phyloP scores from a whole-genome alignment of 179 eudicot species.

The Actinidia chinensis region DNA sequence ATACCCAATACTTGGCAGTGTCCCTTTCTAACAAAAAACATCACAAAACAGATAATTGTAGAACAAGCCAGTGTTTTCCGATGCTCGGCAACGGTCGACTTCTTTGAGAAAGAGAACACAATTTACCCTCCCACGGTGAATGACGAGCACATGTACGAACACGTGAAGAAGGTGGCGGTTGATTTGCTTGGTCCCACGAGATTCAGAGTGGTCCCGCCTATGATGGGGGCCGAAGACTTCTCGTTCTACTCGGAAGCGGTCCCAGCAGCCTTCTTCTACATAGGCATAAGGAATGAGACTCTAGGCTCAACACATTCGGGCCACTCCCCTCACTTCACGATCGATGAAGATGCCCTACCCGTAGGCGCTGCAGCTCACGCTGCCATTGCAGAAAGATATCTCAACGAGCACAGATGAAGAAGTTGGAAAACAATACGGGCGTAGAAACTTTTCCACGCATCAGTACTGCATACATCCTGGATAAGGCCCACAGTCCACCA shows the following conservation, averaged over 20 bases:
- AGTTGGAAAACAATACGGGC: not conserved
- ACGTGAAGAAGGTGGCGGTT: slow-evolving; percentile 46
- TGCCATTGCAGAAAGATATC: slow-evolving; percentile 68
- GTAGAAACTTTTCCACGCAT: too few relatives aligned
- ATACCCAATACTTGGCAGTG: not conserved
- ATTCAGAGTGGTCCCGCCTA: slow-evolving; percentile 43
- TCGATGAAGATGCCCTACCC: slow-evolving; percentile 68
- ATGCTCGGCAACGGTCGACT: slow-evolving; percentile 63
- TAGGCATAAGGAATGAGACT: slow-evolving; percentile 66
- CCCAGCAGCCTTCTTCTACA: slow-evolving; percentile 63
- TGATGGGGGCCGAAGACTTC: slow-evolving; percentile 91
- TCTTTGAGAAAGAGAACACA: slow-evolving; percentile 52
- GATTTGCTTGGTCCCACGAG: slow-evolving; percentile 49
- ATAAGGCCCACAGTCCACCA: too few relatives aligned
- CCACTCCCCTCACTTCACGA: slow-evolving; percentile 75
- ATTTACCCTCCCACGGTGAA: slow-evolving; percentile 77
- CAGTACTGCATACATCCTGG: too few relatives aligned
- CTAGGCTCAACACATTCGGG: slow-evolving; percentile 50
- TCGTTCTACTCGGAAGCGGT: slow-evolving; percentile 62
- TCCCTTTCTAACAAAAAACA: too few relatives aligned
- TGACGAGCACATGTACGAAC: slow-evolving; percentile 54
- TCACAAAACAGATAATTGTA: slow-evolving; percentile 47
- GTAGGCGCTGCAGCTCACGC: slow-evolving; percentile 82
- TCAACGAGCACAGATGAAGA: slow-evolving; percentile 37
- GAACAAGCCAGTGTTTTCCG: slow-evolving; percentile 61